Percentiles rank a stretch among this genome's conserved stretches.
Conservation (phyloP, 1,284 basidiomycete genomes). For the Moesziomyces antarcticus region DNA sequence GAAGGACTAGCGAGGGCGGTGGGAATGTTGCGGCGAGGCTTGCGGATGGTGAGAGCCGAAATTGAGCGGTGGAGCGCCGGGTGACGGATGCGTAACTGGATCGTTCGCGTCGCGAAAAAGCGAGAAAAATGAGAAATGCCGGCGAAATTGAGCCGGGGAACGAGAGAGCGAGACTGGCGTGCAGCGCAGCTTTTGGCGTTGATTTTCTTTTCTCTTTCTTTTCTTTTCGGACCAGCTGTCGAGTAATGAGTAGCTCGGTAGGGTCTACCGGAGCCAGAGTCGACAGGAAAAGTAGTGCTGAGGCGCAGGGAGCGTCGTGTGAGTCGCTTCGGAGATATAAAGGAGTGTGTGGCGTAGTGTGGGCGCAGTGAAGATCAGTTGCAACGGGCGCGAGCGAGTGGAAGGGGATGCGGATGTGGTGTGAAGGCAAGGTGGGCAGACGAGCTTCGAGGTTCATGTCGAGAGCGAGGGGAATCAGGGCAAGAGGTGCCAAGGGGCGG, state of each 20-base stretch:
- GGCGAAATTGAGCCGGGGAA: slow-evolving; percentile 1
- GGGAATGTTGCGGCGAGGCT: background rate
- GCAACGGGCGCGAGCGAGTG: background rate
- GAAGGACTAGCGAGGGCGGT: too few relatives aligned
- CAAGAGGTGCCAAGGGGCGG: too few relatives aligned
- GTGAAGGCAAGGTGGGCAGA: background rate
- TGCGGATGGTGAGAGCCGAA: background rate
- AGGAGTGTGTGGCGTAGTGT: too few relatives aligned
- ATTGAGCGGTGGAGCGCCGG: background rate
- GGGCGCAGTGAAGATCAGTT: background rate
- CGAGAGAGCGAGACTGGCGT: background rate
- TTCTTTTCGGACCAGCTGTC: slow-evolving; percentile 2
- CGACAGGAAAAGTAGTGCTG: too few relatives aligned
- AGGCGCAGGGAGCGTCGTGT: too few relatives aligned
- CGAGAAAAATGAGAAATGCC: slow-evolving; percentile 4
- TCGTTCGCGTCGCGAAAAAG: slow-evolving; percentile 7
- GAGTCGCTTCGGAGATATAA: background rate
- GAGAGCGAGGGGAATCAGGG: background rate
- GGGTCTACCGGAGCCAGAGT: too few relatives aligned
- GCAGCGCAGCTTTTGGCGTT: too few relatives aligned
- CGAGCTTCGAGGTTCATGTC: background rate
- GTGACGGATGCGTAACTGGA: slow-evolving; percentile 31
- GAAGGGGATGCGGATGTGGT: background rate
- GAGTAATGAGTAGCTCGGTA: too few relatives aligned
- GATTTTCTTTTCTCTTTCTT: slow-evolving; percentile 1